Base-by-base conservation (phyloP, 1,284 basidiomycete species). In the Naganishia albida region DNA sequence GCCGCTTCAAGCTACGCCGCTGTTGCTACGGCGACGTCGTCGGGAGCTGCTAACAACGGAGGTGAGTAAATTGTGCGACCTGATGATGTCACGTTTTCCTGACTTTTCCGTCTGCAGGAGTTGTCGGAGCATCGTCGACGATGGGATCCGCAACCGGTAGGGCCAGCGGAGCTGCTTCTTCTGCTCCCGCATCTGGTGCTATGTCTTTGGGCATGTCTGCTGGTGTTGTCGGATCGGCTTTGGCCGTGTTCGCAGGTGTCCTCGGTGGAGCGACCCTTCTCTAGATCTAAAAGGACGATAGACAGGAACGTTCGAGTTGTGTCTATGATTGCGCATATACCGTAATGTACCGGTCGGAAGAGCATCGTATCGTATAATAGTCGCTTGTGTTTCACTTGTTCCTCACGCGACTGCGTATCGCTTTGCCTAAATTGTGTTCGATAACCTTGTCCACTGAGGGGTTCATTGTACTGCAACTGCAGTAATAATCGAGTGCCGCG, bases 1-100 rank as follows among this genome's bases (percentile, higher is more conserved):
- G 87, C 87, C 82, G 87, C 75, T 73, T 68, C 70, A 3, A 72
- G 72, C 20, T 71, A 66, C 56, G 69, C 68, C 23, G 69, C 69
- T 16, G 72, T 68, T 40, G 73, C 73, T 34, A 70, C 70, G 13
- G 54, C 42, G 23, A 69, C 66, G 3, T 34, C 65, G 18, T 49
- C 57, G n/a, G 63, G 46, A 23, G 51, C 50, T 8, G 57, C 30
- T 16, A 51, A 48, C 42, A 53, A 49, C 38, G 63, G 53, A 26
- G n/a, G n/a, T n/a, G n/a, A n/a, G n/a, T n/a, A n/a, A n/a, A n/a
- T n/a, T n/a, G n/a, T n/a, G n/a, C n/a, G n/a, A n/a, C n/a, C n/a
- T n/a, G n/a, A n/a, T n/a, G n/a, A n/a, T n/a, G n/a, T n/a, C n/a
- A n/a, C n/a, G n/a, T n/a, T n/a, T n/a, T n/a, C n/a, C n/a, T n/a